A percentile compares a stretch with the other conserved stretches of the same genome.
Conservation (phyloP, 2,329 filamentous ascomycete genomes). For the Teratosphaeria viscida region DNA sequence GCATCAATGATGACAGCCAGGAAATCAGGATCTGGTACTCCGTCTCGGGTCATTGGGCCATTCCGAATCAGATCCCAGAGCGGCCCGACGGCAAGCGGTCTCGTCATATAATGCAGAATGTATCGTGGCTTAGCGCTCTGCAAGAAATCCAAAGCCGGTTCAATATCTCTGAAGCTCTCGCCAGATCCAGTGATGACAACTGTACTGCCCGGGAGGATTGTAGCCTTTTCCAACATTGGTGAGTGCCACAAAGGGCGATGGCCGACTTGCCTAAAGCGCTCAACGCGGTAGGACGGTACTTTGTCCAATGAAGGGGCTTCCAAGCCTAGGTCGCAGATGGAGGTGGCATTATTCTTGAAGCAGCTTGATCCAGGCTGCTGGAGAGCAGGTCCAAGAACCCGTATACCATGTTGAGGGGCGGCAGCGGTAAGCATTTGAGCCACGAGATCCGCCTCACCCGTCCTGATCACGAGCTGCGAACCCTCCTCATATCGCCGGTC, state of each 20-base stretch:
- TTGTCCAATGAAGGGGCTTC: neutral
- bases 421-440: constrained; percentile 25
- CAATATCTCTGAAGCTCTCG: constrained; percentile 20
- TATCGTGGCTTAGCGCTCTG: constrained; percentile 20
- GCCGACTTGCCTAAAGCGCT: constrained; percentile 16
- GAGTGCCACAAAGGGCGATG: constrained; percentile 20
- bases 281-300: constrained; percentile 8
- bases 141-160: constrained; percentile 24
- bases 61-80: constrained; percentile 25
- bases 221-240: constrained; percentile 14
- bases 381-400: constrained; percentile 19
- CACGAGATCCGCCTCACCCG: constrained; percentile 22
- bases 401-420: constrained; percentile 18
- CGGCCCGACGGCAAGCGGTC: constrained; percentile 21
- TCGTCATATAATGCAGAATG: constrained; percentile 26
- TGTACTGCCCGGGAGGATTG: constrained; percentile 13
- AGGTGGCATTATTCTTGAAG: constrained; percentile 22
- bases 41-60: constrained; percentile 21
- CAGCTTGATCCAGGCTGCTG: constrained; percentile 14
- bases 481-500: constrained; percentile 6
- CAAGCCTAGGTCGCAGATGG: constrained; percentile 18
- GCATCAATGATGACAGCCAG: constrained; percentile 26
- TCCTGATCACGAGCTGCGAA: constrained; percentile 20
- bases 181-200: constrained; percentile 24
- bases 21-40: constrained; percentile 22